A percentile compares a stretch with the other conserved stretches of the same genome.
These are phyloP conservation scores for Polygonum maritimum DNA, from an alignment of 148 eudicot genomes.

Conservation along the genomic window DNA sequence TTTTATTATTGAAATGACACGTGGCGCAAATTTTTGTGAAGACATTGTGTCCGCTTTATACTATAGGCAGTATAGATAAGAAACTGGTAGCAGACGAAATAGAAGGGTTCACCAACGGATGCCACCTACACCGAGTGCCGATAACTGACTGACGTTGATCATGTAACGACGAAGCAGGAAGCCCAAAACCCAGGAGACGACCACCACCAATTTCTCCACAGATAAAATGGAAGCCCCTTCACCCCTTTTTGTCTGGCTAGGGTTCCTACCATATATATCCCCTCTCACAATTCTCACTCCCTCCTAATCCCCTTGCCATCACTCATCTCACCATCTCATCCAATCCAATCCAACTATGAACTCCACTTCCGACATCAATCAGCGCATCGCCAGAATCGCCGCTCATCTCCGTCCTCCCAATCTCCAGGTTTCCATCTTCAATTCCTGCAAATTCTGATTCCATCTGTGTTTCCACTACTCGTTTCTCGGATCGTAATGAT, in stretches of 20 bases:
- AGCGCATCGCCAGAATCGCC: conserved; percentile 67
- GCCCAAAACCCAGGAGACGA: not conserved
- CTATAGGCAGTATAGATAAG: too few species aligned
- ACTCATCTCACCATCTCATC: not conserved
- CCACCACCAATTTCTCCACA: not conserved
- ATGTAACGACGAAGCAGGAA: not conserved
- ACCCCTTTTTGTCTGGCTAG: not conserved
- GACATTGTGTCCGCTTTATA: too few species aligned
- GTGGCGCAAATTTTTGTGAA: too few species aligned
- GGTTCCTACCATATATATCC: not conserved
- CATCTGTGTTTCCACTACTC: not conserved
- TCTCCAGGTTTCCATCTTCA: conserved; percentile 41
- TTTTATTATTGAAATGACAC: too few species aligned
- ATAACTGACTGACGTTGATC: not conserved
- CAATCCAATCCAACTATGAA: conserved; percentile 24
- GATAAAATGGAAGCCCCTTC: conserved; percentile 3
- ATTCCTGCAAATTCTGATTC: not conserved
- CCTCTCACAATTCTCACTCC: not conserved
- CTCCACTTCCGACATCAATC: conserved; percentile 38
- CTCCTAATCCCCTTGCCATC: not conserved
- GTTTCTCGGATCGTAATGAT: not conserved
- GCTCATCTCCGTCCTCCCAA: conserved; percentile 74
- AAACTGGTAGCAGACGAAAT: too few species aligned
- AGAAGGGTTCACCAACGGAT: not conserved
- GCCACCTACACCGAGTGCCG: not conserved